Percentiles rank a stretch among this genome's conserved stretches.
These are phyloP conservation scores for Daphne laureola DNA, from an alignment of 441 rosid genomes.

Conservation along the genomic window DNA sequence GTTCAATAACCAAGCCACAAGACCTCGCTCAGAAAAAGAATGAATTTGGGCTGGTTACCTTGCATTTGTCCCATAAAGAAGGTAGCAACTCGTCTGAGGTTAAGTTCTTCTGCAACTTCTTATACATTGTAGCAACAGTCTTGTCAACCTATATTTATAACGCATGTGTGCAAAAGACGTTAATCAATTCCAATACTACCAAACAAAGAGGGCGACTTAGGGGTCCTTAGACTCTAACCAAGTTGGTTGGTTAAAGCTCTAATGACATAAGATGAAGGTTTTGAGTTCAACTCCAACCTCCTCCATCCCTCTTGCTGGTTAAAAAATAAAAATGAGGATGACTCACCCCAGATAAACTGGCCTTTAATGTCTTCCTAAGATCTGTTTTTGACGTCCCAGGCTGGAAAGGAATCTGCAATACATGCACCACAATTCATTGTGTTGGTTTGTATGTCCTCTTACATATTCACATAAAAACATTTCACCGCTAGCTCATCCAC, in stretches of 20 bases:
- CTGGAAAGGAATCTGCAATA: slow-evolving; percentile 80
- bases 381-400: slow-evolving; percentile 80
- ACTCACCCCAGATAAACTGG: slow-evolving; percentile 84
- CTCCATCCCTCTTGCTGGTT: no score
- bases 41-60: slow-evolving; percentile 33
- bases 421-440: slow-evolving; percentile 4
- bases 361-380: slow-evolving; percentile 77
- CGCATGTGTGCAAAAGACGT: background rate
- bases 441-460: no score
- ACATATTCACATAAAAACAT: no score
- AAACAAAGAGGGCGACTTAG: background rate
- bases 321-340: background rate
- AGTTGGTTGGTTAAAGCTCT: no score
- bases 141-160: slow-evolving; percentile 53
- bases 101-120: slow-evolving; percentile 81
- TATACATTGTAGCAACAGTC: slow-evolving; percentile 74
- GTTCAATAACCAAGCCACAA: no score
- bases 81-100: slow-evolving; percentile 84
- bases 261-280: no score
- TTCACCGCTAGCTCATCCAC: no score
- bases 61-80: slow-evolving; percentile 92
- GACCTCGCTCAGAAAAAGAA: no score
- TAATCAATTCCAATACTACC: background rate
- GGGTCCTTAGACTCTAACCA: background rate
- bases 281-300: background rate